Base-by-base conservation (phyloP, 2,329 filamentous ascomycete genomes). In the Aspergillus luchuensis region DNA sequence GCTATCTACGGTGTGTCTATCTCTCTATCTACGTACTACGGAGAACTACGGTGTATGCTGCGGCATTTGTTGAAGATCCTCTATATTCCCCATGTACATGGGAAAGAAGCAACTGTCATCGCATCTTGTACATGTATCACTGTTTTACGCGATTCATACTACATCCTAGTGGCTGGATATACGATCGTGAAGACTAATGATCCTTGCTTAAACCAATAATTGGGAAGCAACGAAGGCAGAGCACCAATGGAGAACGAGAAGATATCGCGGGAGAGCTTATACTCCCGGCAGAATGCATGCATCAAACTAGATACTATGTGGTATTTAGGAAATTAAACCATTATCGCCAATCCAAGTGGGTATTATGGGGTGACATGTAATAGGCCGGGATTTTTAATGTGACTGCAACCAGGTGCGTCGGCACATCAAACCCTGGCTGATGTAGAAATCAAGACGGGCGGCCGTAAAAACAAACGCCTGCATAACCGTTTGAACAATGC, bases 391-490 rank as follows among this genome's bases (percentile, higher is more conserved):
- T 36, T 10, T 17, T 17, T 33, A 47, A 15, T 8, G 11, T 23
- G 25, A 33, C 25, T 36, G 19, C 17, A 33, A 47, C 17, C n/a
- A 30, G 25, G 23, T 13, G 30, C 30, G 28, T 19, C 3, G 47
- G 47, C 8, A n/a, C 47, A 50, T 50, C 47, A 50, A 47, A 17
- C 15, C 23, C 28, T 28, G 38, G 15, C 25, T 7, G 13, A 13
- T 7, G 21, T 8, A 17, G 36, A 13, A 28, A 33, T 13, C 53
- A 49, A 59, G 58, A 65, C 39, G 66, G 67, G 65, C 67, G 56
- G 56, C 36, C 53, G 28, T 59, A 38, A 50, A 59, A 64, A 53
- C 47, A 48, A 71, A 72, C 67, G 69, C 70, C 65, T 62, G 64
- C 57, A 62, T 49, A 48, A 62, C 59, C 52, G 30, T 57, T 56